These are phyloP conservation scores for Penicillium hesseltinei DNA, from an alignment of 2,329 filamentous ascomycete species.

Conservation along the genomic window DNA sequence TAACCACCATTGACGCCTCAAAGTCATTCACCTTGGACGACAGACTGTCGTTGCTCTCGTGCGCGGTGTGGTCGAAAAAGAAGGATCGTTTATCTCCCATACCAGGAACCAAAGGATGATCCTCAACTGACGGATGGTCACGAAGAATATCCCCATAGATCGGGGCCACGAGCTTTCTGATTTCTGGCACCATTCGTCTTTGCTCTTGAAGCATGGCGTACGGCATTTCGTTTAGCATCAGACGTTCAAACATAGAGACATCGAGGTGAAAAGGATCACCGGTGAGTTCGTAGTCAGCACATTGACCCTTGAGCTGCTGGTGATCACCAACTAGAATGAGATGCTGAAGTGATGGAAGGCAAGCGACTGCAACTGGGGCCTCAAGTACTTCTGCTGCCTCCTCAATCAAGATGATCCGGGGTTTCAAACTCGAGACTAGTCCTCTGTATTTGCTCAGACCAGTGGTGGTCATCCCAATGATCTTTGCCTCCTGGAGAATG, in stretches of 20 bases:
- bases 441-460: conserved; percentile 77
- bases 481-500: conserved; percentile 59
- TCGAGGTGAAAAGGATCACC: conserved; percentile 64
- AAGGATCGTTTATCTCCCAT: conserved; percentile 62
- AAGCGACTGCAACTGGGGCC: conserved; percentile 57
- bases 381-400: conserved; percentile 73
- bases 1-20: conserved; percentile 75
- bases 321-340: conserved; percentile 75
- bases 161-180: conserved; percentile 59
- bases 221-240: conserved; percentile 64
- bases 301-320: conserved; percentile 69
- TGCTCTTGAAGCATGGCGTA: conserved; percentile 67
- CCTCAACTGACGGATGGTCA: conserved; percentile 58
- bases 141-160: conserved; percentile 58
- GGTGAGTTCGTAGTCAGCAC: conserved; percentile 60
- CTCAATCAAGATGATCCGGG: conserved; percentile 70
- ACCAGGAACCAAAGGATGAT: conserved; percentile 56
- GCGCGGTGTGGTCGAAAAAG: conserved; percentile 65
- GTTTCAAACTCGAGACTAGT: conserved; percentile 64
- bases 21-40: conserved; percentile 65
- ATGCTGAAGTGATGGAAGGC: conserved; percentile 62
- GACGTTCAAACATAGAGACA: conserved; percentile 75
- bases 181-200: conserved; percentile 69
- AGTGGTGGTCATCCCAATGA: conserved; percentile 73
- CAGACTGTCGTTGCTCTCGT: conserved; percentile 62